Conservation (phyloP, 1,284 basidiomycete genomes). For the Cutaneotrichosporon sp. region DNA sequence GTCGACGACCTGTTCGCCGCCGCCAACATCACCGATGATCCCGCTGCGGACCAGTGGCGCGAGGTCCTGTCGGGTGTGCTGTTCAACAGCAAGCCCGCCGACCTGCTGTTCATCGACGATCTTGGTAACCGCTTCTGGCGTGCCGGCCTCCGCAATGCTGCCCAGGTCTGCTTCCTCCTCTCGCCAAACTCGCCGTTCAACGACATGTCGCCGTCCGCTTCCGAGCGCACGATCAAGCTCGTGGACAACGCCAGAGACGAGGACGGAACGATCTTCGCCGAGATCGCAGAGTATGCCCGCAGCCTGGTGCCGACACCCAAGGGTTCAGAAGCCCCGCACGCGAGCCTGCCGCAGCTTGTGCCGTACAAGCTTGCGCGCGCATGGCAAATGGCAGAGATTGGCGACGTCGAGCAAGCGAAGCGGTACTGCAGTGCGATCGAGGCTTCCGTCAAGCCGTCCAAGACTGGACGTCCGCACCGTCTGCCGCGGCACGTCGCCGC, state of each 20-base stretch:
- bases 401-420: conserved; percentile 65
- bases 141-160: conserved; percentile 73
- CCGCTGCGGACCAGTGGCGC: conserved; percentile 60
- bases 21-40: conserved; percentile 35
- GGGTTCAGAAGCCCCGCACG: conserved; percentile 72
- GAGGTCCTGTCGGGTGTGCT: conserved; percentile 81
- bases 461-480: conserved; percentile 45
- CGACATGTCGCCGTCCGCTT: conserved; percentile 48
- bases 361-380: conserved; percentile 83
- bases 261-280: conserved; percentile 79
- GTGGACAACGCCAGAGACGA: conserved; percentile 33
- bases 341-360: conserved; percentile 79
- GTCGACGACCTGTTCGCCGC: conserved; percentile 35
- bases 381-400: conserved; percentile 68
- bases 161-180: conserved; percentile 76
- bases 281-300: conserved; percentile 87
- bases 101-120: conserved; percentile 70
- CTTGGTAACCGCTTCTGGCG: conserved; percentile 75
- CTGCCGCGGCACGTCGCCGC: conserved; percentile 62
- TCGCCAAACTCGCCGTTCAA: conserved; percentile 75
- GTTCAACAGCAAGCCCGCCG: conserved; percentile 59
- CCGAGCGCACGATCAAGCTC: conserved; percentile 35
- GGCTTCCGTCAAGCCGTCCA: conserved; percentile 47
- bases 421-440: conserved; percentile 91
- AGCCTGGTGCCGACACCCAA: conserved; percentile 68